phyloP scores from a whole-genome alignment of 768 basidiomycete species.

The Rhodotorula babjevae region DNA sequence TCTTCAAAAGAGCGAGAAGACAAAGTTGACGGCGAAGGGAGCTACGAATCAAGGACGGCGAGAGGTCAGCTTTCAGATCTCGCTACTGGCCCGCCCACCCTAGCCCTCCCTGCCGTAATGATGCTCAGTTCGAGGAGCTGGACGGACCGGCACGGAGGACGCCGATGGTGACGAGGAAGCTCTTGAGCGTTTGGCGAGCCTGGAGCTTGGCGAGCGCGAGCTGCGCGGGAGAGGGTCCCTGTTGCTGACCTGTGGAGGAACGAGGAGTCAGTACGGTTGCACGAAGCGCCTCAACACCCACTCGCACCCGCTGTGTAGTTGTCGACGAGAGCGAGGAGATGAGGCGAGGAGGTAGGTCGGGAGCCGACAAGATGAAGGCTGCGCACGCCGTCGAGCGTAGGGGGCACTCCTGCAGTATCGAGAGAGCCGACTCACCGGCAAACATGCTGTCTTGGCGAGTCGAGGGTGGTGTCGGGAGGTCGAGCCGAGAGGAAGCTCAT shows the following conservation, averaged over 20 bases:
- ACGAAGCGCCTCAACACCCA: too few species aligned
- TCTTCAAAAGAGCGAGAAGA: slow-evolving; percentile 8
- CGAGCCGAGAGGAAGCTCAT: neutral
- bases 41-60: neutral
- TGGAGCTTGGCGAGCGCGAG: slow-evolving; percentile 14
- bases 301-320: too few species aligned
- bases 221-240: slow-evolving; percentile 23
- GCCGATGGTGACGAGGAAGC: slow-evolving; percentile 18
- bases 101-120: too few species aligned
- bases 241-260: neutral
- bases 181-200: slow-evolving; percentile 13
- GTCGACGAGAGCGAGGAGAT: too few species aligned
- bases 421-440: slow-evolving; percentile 8
- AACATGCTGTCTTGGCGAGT: slow-evolving; percentile 12
- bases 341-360: too few species aligned
- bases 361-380: too few species aligned
- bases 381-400: neutral
- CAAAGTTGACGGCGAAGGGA: slow-evolving; percentile 26
- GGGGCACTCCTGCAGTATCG: too few species aligned
- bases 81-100: too few species aligned
- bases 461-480: neutral
- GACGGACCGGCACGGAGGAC: slow-evolving; percentile 22
- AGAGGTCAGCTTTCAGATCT: too few species aligned
- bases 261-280: too few species aligned
- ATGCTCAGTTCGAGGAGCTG: too few species aligned